Evolutionary conservation across 2,329 filamentous ascomycete species (phyloP).

Genomic region (Exophiala viscosa): DNA sequence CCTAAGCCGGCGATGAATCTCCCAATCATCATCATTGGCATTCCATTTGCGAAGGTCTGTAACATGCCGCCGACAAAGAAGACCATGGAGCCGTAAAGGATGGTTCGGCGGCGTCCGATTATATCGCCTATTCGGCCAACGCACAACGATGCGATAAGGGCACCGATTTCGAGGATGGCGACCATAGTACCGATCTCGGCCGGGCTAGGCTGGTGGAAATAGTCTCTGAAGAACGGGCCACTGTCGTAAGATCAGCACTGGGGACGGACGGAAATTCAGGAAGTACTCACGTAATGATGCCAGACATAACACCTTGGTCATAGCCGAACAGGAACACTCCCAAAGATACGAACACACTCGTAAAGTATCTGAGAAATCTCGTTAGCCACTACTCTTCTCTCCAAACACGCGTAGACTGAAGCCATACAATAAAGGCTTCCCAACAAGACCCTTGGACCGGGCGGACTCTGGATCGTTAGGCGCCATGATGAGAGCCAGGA

Average conservation of each 20-base stretch:
- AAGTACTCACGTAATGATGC: conserved; percentile 62
- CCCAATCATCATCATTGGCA: conserved; percentile 83
- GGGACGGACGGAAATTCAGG: neutral
- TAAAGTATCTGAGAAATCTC: conserved; percentile 69
- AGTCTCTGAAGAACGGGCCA: conserved; percentile 81
- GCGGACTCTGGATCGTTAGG: conserved; percentile 62
- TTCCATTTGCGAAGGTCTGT: conserved; percentile 75
- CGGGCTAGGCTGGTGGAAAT: conserved; percentile 82
- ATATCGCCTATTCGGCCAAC: conserved; percentile 89
- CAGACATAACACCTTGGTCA: conserved; percentile 64
- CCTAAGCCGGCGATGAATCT: conserved; percentile 81
- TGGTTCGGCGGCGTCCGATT: conserved; percentile 82
- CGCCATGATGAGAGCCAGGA: conserved; percentile 82
- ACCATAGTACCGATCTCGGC: conserved; percentile 96
- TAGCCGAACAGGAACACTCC: conserved; percentile 64
- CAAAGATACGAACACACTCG: conserved; percentile 69
- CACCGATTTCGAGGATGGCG: conserved; percentile 90
- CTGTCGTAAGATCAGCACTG: conserved; percentile 47
- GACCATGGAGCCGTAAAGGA: conserved; percentile 86
- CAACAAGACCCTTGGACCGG: conserved; percentile 85
- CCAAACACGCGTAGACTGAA: conserved; percentile 28
- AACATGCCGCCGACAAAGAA: conserved; percentile 81
- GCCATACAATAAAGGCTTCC: conserved; percentile 84
- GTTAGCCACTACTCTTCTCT: conserved; percentile 22
- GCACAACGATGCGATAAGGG: conserved; percentile 80